phyloP scores from a whole-genome alignment of 2,329 filamentous ascomycete species.

The Pyrenophora graminea region DNA sequence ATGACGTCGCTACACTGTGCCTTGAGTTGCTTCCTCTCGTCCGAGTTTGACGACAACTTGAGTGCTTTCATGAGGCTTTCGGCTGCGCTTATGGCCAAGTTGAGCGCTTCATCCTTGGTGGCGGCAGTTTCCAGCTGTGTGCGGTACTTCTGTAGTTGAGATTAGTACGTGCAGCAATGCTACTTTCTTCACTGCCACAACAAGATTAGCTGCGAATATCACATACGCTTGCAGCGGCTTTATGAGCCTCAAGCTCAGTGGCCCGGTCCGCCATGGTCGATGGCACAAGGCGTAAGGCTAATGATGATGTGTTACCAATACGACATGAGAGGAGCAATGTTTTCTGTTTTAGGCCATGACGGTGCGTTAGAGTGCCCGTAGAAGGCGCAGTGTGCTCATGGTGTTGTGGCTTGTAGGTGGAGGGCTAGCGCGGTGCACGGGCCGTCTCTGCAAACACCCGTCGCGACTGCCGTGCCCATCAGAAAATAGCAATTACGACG shows the following conservation, averaged over 20 bases:
- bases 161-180: conserved; percentile 22
- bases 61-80: conserved; percentile 82
- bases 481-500: not conserved
- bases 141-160: conserved; percentile 29
- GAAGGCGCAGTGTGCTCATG: conserved; percentile 3
- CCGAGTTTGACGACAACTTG: conserved; percentile 61
- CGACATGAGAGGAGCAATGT: not conserved
- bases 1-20: conserved; percentile 72
- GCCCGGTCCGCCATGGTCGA: conserved; percentile 35
- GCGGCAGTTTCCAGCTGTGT: conserved; percentile 55
- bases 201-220: conserved; percentile 21
- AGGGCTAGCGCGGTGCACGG: conserved; percentile 25
- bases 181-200: not conserved
- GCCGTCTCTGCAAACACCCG: conserved; percentile 12
- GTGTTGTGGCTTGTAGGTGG: conserved; percentile 20
- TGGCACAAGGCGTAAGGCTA: not conserved
- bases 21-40: conserved; percentile 69
- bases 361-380: not conserved
- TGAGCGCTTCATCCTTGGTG: conserved; percentile 68
- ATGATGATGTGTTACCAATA: not conserved
- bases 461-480: conserved; percentile 5
- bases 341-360: conserved; percentile 10
- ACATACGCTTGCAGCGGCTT: conserved; percentile 43
- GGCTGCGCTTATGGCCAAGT: conserved; percentile 74
- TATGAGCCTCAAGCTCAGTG: conserved; percentile 33